phyloP scores from a whole-genome alignment of 139 green algal genomes.

The Mesotaenium endlicherianum region DNA sequence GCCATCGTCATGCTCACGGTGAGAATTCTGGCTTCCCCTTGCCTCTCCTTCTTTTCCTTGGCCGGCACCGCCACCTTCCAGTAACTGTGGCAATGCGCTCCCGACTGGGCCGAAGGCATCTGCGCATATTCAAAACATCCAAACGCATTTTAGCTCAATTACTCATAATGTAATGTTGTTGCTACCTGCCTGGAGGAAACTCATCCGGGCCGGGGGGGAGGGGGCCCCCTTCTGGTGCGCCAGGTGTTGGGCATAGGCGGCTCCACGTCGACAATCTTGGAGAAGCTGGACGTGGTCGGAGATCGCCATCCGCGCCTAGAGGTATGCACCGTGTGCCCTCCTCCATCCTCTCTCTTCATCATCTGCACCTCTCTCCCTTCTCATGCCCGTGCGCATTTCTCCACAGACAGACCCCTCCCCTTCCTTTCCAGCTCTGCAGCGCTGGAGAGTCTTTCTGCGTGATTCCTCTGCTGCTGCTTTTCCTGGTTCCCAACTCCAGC shows the following conservation, averaged over 20 bases:
- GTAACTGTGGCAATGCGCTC: neutral
- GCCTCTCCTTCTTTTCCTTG: neutral
- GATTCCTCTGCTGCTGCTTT: neutral
- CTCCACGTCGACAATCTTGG: constrained; percentile 7
- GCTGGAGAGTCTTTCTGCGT: neutral
- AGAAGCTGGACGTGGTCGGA: constrained; percentile 15
- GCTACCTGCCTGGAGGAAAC: neutral
- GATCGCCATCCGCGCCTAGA: too few relatives aligned
- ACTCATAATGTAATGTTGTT: neutral
- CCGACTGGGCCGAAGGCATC: neutral
- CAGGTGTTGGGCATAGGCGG: constrained; percentile 33
- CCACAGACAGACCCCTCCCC: neutral
- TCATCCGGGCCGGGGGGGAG: neutral
- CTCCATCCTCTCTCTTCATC: neutral
- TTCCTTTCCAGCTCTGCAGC: neutral
- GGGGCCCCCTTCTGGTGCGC: neutral
- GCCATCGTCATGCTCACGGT: constrained; percentile 43
- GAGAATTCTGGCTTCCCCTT: neutral
- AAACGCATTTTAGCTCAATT: neutral
- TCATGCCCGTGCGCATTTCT: neutral
- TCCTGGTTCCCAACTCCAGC: neutral
- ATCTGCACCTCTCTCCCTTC: neutral
- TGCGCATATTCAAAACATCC: neutral
- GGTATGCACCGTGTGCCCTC: neutral
- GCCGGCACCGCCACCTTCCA: neutral